Percentiles rank a stretch among this genome's conserved stretches.
These are phyloP conservation scores for Leccinum pachyderme DNA, from an alignment of 1,284 basidiomycete genomes.

Conservation along the genomic window DNA sequence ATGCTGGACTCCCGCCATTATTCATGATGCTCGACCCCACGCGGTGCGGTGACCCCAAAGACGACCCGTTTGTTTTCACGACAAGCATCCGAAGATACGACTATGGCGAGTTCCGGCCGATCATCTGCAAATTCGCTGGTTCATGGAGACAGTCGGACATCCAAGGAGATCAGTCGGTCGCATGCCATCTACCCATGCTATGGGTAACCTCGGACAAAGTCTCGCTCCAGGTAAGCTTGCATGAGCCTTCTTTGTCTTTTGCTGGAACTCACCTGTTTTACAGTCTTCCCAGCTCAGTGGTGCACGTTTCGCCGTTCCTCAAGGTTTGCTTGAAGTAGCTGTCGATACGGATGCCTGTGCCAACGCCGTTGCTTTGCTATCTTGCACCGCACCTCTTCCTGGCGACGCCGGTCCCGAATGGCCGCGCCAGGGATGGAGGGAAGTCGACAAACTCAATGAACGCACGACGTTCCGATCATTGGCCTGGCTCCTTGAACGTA, in stretches of 20 bases:
- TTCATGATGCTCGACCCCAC: conserved; percentile 87
- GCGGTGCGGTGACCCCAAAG: conserved; percentile 67
- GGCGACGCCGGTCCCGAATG: conserved; percentile 74
- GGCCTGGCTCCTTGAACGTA: conserved; percentile 84
- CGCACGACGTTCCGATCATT: conserved; percentile 76
- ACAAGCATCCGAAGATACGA: conserved; percentile 75
- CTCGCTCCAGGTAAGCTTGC: conserved; percentile 48
- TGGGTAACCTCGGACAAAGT: conserved; percentile 57
- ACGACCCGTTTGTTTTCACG: conserved; percentile 83
- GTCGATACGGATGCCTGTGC: conserved; percentile 62
- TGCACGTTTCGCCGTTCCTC: conserved; percentile 68
- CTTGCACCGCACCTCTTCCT: conserved; percentile 69
- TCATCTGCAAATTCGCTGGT: conserved; percentile 68
- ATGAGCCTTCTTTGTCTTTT: not conserved
- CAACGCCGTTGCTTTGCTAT: conserved; percentile 76
- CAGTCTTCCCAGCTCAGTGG: conserved; percentile 50
- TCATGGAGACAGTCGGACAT: conserved; percentile 74
- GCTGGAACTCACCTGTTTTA: conserved; percentile 7
- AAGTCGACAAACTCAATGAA: conserved; percentile 85
- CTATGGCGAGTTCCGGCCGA: conserved; percentile 75
- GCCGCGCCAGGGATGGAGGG: conserved; percentile 70
- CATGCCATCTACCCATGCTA: conserved; percentile 57
- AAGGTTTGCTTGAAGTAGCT: conserved; percentile 50
- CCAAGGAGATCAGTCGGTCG: conserved; percentile 47
- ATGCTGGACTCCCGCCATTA: conserved; percentile 55